Conservation (phyloP, 768 basidiomycete genomes). For the Mrakia hoshinonis region DNA sequence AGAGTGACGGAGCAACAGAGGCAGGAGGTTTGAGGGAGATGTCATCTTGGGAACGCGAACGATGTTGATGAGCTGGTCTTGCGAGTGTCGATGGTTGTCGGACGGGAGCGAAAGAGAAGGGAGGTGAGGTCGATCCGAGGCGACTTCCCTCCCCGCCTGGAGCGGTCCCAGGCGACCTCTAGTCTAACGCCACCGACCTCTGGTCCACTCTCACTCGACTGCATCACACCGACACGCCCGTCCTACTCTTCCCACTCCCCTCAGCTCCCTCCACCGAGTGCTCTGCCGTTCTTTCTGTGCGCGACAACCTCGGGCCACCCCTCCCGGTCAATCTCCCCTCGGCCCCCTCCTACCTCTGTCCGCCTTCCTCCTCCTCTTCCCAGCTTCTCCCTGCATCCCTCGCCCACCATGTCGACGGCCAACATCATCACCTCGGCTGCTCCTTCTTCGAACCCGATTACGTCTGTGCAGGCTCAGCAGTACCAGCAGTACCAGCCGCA, state of each 20-base stretch:
- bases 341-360: background rate
- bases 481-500: conserved; percentile 32
- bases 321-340: background rate
- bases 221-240: no score
- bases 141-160: background rate
- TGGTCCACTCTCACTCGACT: no score
- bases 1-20: conserved; percentile 17
- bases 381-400: background rate
- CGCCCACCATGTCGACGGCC: conserved; percentile 24
- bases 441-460: conserved; percentile 38
- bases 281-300: no score
- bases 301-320: background rate
- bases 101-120: background rate
- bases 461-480: conserved; percentile 37
- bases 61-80: background rate
- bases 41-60: background rate
- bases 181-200: no score
- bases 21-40: conserved; percentile 17
- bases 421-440: conserved; percentile 43
- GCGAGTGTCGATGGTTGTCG: background rate
- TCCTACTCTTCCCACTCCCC: no score
- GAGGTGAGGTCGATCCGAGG: background rate
- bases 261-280: no score
- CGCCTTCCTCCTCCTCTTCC: background rate
- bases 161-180: no score